Base-by-base conservation (phyloP, 495 filamentous ascomycete genomes). In the Aspergillus steynii region DNA sequence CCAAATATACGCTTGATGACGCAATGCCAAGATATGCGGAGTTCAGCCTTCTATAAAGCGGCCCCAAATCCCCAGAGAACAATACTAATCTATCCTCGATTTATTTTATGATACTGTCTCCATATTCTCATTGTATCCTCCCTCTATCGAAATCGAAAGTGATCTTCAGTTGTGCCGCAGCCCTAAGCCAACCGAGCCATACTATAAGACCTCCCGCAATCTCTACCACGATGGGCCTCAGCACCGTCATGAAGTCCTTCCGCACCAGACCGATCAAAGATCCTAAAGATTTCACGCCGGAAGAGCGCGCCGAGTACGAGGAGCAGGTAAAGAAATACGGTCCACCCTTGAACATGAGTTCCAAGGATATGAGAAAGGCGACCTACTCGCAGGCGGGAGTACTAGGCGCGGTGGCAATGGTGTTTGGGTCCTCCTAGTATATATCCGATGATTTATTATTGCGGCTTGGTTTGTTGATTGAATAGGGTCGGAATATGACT, bases 281-380 rank as follows among this genome's bases (percentile, higher is more conserved):
- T 27, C 49, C 49, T n/a, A 50, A 50, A 50, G 49, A 50, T n/a
- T 50, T 10, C 49, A 50, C 49, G 15, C 49, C 49, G 49, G 49
- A 50, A 27, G 49, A 50, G 42, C 42, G 42, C 15, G 42, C 42
- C 42, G 42, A 46, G 15, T 50, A 50, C 49, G 49, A 50, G 20
- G 49, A 1, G 49, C 49, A 29, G 5, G 28, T 50, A 1, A 50
- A 50, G n/a, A 50, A 50, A 50, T 50, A 50, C n/a, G 49, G 49
- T 27, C 49, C 49, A 1, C 49, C 49, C 5, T 7, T 50, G 2
- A 27, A 50, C 0, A 50, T 50, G 49, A 50, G 5, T 2, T 27
- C 49, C 1, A 26, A n/a, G 4, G 49, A 50, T 1, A 50, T 50
- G 49, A 26, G 28, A 7, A 50, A 50, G 28, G 25, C 49, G 49